Evolutionary conservation across 1,139 yeast species (phyloP).

Genomic region (Hyphopichia khmerensis): DNA sequence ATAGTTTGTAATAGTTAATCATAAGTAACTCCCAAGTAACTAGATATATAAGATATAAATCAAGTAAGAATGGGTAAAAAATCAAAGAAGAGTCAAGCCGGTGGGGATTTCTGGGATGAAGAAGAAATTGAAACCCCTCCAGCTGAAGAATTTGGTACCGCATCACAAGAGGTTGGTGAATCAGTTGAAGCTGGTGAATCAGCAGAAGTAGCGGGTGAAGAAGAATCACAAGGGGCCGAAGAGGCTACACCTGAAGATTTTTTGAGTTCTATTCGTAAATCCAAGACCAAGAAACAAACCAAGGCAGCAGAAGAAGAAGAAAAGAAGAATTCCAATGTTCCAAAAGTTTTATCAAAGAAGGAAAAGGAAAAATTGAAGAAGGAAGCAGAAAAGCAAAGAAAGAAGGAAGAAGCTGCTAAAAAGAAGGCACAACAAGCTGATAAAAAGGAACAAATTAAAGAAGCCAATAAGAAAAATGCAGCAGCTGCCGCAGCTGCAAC

Average conservation of each 20-base stretch:
- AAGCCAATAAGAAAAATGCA: conserved; percentile 56
- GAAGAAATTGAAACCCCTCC: conserved; percentile 66
- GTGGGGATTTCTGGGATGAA: conserved; percentile 79
- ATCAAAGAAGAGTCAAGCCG: conserved; percentile 51
- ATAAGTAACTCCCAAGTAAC: too few relatives aligned
- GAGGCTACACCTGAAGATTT: conserved; percentile 55
- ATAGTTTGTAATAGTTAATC: too few relatives aligned
- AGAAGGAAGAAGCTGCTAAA: conserved; percentile 86
- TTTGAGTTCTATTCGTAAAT: conserved; percentile 76
- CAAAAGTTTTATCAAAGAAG: conserved; percentile 85
- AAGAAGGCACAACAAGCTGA: conserved; percentile 69
- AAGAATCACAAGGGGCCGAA: conserved; percentile 25
- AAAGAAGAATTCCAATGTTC: conserved; percentile 48
- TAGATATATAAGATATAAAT: not conserved
- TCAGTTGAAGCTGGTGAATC: conserved; percentile 9
- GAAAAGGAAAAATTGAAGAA: conserved; percentile 98
- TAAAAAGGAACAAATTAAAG: conserved; percentile 64
- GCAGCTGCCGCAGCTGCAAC: conserved; percentile 44
- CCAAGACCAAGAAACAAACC: conserved; percentile 72
- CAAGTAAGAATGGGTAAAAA: conserved; percentile 43
- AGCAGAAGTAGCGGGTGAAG: conserved; percentile 12
- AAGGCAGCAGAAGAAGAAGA: conserved; percentile 51
- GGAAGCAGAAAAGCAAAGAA: conserved; percentile 91
- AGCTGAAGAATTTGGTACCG: conserved; percentile 54
- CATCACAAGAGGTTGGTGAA: conserved; percentile 1